phyloP scores from a whole-genome alignment of 306 rosid species.

The Canavalia ensiformis region DNA sequence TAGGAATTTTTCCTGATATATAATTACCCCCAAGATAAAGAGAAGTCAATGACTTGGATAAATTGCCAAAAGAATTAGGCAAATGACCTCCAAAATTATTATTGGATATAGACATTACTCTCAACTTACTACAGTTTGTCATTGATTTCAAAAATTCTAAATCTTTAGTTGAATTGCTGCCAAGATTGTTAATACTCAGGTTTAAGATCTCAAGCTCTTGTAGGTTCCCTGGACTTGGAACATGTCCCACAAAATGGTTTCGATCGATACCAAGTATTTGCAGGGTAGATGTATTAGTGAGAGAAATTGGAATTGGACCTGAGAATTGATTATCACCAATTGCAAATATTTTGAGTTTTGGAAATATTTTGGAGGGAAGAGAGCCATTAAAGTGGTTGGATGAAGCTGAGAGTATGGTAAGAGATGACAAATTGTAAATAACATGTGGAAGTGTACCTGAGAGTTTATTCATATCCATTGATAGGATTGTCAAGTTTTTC shows the following conservation, averaged over 20 bases:
- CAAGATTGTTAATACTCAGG: constrained; percentile 22
- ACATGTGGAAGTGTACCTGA: constrained; percentile 44
- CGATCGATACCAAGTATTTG: fast-evolving
- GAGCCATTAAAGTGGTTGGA: constrained; percentile 39
- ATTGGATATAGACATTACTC: neutral
- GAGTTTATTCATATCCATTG: neutral
- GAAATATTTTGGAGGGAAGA: constrained; percentile 53
- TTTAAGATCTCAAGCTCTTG: fast-evolving
- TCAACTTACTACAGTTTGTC: constrained; percentile 45
- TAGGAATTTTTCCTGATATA: constrained; percentile 46
- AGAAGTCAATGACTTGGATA: neutral
- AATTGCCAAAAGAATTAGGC: constrained; percentile 46
- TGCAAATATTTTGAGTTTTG: neutral
- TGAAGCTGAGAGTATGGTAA: neutral
- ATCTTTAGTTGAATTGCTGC: constrained; percentile 43
- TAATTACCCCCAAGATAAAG: constrained; percentile 32
- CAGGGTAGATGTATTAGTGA: constrained; percentile 51
- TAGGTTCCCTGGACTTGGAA: constrained; percentile 47
- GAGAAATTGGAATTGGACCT: constrained; percentile 47
- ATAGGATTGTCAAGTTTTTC: neutral
- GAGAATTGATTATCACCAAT: constrained; percentile 43
- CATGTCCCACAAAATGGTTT: constrained; percentile 46
- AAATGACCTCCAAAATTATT: constrained; percentile 60
- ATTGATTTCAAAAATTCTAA: constrained; percentile 49
- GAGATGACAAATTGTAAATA: constrained; percentile 54